Evolutionary conservation across 140 eudicot genomes (phyloP), one percentile per base, ranked within the genome.

Genomic region (Stevia rebaudiana): DNA sequence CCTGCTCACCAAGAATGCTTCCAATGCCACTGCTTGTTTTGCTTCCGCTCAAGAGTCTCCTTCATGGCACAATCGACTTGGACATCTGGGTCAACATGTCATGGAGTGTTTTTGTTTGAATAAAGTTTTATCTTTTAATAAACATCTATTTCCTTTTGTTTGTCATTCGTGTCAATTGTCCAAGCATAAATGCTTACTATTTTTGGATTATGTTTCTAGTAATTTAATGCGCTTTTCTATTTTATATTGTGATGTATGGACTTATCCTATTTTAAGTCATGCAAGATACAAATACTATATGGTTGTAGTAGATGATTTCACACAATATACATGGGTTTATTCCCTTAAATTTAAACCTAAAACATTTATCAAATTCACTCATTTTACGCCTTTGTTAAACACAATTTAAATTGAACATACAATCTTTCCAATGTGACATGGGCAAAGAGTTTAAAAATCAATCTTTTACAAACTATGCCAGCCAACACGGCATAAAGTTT

Each of bases 141-240:
- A 56, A 30, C 4, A 5, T 12, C 5, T 12, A 10, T 3, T 7
- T 1, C 15, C 35, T 4, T 28, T 12, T 5, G 33, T 56, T 28
- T 56, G 63, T 30, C 17, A 56, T 28, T 30, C 63, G 3, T 56
- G 63, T 56, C 63, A 56, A 6, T 25, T 56, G 8, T 30, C 63
- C 1, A 12, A 56, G 4, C 40, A 33, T 8, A 56, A 56, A 11
- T 22, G 42, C 6, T 13, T 56, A 10, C 63, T 42, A 5, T 56
- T 56, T 30, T 33, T 1, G 2, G 21, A 12, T 56, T 56, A 42
- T 3, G 2, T 16, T 10, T 1, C 63, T 56, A 8, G 21, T 0
- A 56, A 41, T 6, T 12, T 56, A 1, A 12, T 33, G 6, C 63
- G 42, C 2, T 56, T 56, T 50, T 12, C 15, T 11, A 50, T 50